Conservation (phyloP, 768 basidiomycete genomes). For the Agaricus subrufescens region DNA sequence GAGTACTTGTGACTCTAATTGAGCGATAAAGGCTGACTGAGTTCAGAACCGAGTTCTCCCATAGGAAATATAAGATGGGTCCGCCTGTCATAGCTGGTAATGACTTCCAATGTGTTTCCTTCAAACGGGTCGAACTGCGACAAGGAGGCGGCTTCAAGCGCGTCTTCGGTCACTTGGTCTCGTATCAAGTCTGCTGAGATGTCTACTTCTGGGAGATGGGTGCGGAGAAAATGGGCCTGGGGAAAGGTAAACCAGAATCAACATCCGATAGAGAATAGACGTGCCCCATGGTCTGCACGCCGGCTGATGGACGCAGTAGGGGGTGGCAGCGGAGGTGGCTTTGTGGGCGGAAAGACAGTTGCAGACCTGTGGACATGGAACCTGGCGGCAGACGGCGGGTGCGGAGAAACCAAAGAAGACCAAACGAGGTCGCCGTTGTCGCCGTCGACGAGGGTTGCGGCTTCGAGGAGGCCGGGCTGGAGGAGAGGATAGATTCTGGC, state of each 20-base stretch:
- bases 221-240: slow-evolving; percentile 70
- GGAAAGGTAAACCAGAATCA: not conserved
- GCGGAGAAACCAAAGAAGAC: slow-evolving; percentile 34
- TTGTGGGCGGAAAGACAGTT: slow-evolving; percentile 57
- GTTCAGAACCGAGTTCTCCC: slow-evolving; percentile 52
- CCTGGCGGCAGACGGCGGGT: not conserved
- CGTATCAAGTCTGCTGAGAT: slow-evolving; percentile 65
- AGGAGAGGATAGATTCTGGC: slow-evolving; percentile 47
- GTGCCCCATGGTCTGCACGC: slow-evolving; percentile 64
- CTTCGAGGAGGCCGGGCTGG: slow-evolving; percentile 50
- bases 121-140: slow-evolving; percentile 50
- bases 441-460: slow-evolving; percentile 47
- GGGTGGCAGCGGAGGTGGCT: slow-evolving; percentile 26
- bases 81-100: slow-evolving; percentile 21
- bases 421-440: slow-evolving; percentile 43
- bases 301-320: slow-evolving; percentile 34
- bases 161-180: slow-evolving; percentile 47
- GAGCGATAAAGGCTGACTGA: slow-evolving; percentile 39
- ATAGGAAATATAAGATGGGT: slow-evolving; percentile 50
- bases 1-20: not conserved
- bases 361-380: slow-evolving; percentile 17
- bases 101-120: slow-evolving; percentile 48
- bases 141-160: slow-evolving; percentile 26
- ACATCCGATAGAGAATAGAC: slow-evolving; percentile 11
- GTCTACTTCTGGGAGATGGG: slow-evolving; percentile 68